Evolutionary conservation across 1,284 basidiomycete genomes (phyloP).

Genomic region (Leccinum pallidistipes): DNA sequence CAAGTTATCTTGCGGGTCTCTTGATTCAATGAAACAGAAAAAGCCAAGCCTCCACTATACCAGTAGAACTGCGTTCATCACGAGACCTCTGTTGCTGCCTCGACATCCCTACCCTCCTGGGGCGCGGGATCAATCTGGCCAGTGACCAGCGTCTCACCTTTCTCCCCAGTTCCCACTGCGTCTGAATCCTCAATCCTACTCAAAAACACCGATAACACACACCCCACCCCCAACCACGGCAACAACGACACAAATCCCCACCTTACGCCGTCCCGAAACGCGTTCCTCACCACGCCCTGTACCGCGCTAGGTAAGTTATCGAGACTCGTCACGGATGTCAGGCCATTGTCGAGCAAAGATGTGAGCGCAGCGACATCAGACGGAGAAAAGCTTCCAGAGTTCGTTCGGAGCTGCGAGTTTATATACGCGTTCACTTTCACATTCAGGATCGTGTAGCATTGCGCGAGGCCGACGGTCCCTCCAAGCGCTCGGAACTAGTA

Average conservation of each 20-base stretch:
- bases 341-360: slow-evolving; percentile 16
- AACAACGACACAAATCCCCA: slow-evolving; percentile 49
- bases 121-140: neutral
- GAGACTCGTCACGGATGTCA: slow-evolving; percentile 40
- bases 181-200: slow-evolving; percentile 32
- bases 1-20: neutral
- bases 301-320: slow-evolving; percentile 35
- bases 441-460: slow-evolving; percentile 49
- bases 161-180: neutral
- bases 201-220: slow-evolving; percentile 41
- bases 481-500: slow-evolving; percentile 47
- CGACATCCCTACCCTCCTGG: neutral
- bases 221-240: slow-evolving; percentile 44
- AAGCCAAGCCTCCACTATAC: neutral
- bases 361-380: slow-evolving; percentile 30
- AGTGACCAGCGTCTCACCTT: neutral
- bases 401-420: slow-evolving; percentile 19
- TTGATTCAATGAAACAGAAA: neutral
- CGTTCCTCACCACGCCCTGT: slow-evolving; percentile 39
- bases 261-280: slow-evolving; percentile 42
- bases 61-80: neutral
- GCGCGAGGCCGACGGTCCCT: slow-evolving; percentile 52
- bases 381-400: slow-evolving; percentile 20
- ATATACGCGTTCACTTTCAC: slow-evolving; percentile 42
- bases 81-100: neutral